Conservation (phyloP, 1,284 basidiomycete genomes). For the Volvariella volvacea region DNA sequence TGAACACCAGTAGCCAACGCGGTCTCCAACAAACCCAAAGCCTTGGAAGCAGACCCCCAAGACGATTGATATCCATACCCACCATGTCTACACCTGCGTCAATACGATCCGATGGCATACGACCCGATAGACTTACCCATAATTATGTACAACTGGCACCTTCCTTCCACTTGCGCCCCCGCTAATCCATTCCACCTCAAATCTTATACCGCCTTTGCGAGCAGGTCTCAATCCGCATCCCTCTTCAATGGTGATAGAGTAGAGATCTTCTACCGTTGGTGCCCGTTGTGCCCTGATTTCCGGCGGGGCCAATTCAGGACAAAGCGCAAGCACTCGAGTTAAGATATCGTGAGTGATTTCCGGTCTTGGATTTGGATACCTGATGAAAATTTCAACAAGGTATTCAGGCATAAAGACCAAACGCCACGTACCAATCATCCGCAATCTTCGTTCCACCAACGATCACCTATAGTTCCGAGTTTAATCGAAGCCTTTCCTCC, state of each 20-base stretch:
- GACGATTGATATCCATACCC: constrained; percentile 68
- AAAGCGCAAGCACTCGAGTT: constrained; percentile 45
- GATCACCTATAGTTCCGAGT: constrained; percentile 37
- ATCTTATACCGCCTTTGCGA: constrained; percentile 63
- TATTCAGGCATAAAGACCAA: too few relatives aligned
- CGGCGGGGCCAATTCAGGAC: constrained; percentile 64
- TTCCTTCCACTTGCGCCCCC: constrained; percentile 16
- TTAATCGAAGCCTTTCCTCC: constrained; percentile 1
- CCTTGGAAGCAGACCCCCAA: constrained; percentile 62
- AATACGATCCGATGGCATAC: constrained; percentile 5
- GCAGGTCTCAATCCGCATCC: constrained; percentile 73
- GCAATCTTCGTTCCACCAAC: constrained; percentile 57
- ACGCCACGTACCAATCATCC: constrained; percentile 57
- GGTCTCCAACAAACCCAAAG: constrained; percentile 45
- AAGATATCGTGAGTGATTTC: constrained; percentile 61
- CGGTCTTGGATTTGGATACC: constrained; percentile 41
- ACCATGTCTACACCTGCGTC: constrained; percentile 34
- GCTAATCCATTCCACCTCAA: constrained; percentile 34
- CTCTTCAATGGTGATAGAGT: constrained; percentile 55
- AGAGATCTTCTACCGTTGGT: constrained; percentile 58
- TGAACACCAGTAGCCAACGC: constrained; percentile 26
- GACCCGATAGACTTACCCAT: constrained; percentile 54
- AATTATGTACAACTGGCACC: constrained; percentile 43
- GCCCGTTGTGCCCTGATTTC: constrained; percentile 38
- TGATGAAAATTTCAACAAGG: too few relatives aligned